These are phyloP conservation scores for Cyberlindnera japonica DNA, from an alignment of 805 yeast genomes.

Conservation along the genomic window DNA sequence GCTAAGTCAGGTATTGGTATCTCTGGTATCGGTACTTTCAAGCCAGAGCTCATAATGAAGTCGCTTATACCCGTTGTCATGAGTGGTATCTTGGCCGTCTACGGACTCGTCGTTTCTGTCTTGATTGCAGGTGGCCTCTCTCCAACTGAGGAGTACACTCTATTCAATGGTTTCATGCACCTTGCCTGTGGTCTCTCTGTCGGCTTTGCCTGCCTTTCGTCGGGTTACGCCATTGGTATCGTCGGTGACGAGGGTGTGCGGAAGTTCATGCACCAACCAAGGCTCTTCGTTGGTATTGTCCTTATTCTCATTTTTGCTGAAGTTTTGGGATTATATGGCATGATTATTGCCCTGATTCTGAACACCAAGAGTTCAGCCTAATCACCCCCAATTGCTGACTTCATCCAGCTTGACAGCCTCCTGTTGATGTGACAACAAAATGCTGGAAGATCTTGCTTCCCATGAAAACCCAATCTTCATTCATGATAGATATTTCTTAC, in stretches of 20 bases:
- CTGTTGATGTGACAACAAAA: too few relatives aligned
- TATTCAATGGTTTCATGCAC: slow-evolving; percentile 98
- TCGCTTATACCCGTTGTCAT: slow-evolving; percentile 95
- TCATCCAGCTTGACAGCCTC: too few relatives aligned
- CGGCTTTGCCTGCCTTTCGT: slow-evolving; percentile 93
- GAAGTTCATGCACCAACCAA: slow-evolving; percentile 82
- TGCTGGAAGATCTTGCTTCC: too few relatives aligned
- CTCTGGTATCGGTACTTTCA: slow-evolving; percentile 95
- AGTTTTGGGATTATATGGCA: slow-evolving; percentile 87
- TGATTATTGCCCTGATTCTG: slow-evolving; percentile 90
- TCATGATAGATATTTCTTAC: background rate
- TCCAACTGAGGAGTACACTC: slow-evolving; percentile 74
- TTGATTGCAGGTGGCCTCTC: slow-evolving; percentile 87
- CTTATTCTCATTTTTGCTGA: slow-evolving; percentile 88
- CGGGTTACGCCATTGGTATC: slow-evolving; percentile 94
- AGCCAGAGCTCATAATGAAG: slow-evolving; percentile 95
- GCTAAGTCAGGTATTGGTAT: slow-evolving; percentile 99
- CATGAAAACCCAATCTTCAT: background rate
- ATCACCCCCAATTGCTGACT: too few relatives aligned
- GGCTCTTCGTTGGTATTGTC: slow-evolving; percentile 85
- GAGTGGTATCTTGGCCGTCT: slow-evolving; percentile 96
- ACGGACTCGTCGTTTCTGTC: slow-evolving; percentile 95
- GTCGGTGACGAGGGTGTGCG: slow-evolving; percentile 94
- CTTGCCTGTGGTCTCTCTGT: slow-evolving; percentile 93
- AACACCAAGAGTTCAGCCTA: slow-evolving; percentile 82